Evolutionary conservation across 2,329 filamentous ascomycete genomes (phyloP).

Genomic region (Exophiala sp.): DNA sequence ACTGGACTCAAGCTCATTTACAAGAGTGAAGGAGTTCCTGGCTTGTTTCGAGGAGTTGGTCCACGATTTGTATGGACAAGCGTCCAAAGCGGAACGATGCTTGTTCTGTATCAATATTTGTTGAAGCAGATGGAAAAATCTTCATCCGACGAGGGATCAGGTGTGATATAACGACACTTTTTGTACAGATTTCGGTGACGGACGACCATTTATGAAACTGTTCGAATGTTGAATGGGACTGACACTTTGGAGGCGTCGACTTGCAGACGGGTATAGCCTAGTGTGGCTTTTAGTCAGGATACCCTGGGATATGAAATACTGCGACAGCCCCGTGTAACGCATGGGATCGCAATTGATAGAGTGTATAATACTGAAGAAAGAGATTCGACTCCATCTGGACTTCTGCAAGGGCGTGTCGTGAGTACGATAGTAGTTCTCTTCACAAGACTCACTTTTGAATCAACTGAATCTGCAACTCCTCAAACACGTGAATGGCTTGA

Average conservation of each 20-base stretch:
- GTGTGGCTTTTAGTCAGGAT: constrained; percentile 4
- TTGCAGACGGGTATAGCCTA: constrained; percentile 4
- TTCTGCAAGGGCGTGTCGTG: not conserved
- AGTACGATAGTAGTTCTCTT: not conserved
- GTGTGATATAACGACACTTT: constrained; percentile 16
- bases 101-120: constrained; percentile 89
- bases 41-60: constrained; percentile 92
- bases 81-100: constrained; percentile 93
- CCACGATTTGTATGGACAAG: constrained; percentile 95
- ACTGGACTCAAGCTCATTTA: constrained; percentile 85
- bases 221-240: not conserved
- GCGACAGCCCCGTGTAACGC: not conserved
- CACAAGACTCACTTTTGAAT: not conserved
- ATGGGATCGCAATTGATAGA: constrained; percentile 3
- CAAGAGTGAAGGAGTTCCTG: constrained; percentile 77
- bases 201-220: not conserved
- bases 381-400: not conserved
- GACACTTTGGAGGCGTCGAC: constrained; percentile 2
- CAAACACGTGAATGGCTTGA: constrained; percentile 5
- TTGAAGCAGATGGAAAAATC: constrained; percentile 66
- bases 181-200: constrained; percentile 6
- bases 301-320: constrained; percentile 14
- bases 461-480: not conserved
- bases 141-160: constrained; percentile 19
- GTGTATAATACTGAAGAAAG: constrained; percentile 17